Percentiles rank a stretch among this genome's conserved stretches.
These are phyloP conservation scores for Leptodermis oblonga DNA, from an alignment of 257 asterid species.

Conservation along the genomic window DNA sequence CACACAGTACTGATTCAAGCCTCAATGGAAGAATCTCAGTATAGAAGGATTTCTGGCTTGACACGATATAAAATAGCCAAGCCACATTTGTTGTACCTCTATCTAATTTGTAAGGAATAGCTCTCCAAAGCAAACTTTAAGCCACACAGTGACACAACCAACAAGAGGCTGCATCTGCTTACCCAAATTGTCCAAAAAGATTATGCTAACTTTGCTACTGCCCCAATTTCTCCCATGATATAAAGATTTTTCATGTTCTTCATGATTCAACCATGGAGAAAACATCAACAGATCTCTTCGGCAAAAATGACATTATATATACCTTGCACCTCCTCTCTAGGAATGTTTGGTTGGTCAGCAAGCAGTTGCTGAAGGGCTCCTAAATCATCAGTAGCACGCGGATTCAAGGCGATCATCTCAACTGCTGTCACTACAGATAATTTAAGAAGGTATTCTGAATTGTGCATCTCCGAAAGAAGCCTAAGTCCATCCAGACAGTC, in stretches of 20 bases:
- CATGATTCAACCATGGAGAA: neutral
- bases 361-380: slow-evolving; percentile 58
- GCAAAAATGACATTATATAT: slow-evolving; percentile 59
- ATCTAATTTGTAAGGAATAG: no score
- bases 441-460: slow-evolving; percentile 70
- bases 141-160: neutral
- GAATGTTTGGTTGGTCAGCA: slow-evolving; percentile 82
- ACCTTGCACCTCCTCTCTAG: slow-evolving; percentile 64
- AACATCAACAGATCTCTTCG: slow-evolving; percentile 51
- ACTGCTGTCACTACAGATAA: slow-evolving; percentile 57
- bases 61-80: no score
- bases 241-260: neutral
- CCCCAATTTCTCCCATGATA: neutral
- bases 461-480: slow-evolving; percentile 75
- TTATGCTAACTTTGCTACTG: neutral
- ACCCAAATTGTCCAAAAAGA: neutral
- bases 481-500: slow-evolving; percentile 67
- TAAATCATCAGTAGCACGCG: slow-evolving; percentile 52
- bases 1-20: no score
- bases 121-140: no score
- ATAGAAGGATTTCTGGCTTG: no score
- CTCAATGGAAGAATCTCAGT: no score
- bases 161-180: neutral
- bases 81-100: no score
- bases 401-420: slow-evolving; percentile 47